phyloP scores from a whole-genome alignment of 805 yeast species.

The Barnettozyma sucrosica region DNA sequence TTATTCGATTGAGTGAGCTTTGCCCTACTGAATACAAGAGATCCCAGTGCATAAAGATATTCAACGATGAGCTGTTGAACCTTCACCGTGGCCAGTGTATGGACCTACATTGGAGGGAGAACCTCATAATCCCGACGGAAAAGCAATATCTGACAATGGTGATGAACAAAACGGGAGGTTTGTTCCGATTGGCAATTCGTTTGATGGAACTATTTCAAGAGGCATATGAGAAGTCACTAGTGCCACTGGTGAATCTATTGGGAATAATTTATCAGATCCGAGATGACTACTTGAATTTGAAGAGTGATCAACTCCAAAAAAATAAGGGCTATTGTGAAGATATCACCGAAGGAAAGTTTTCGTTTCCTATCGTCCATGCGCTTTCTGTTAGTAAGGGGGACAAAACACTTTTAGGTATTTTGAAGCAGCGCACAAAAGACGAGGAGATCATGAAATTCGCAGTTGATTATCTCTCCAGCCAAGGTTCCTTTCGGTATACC shows the following conservation, averaged over 20 bases:
- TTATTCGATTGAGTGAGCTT: constrained; percentile 30
- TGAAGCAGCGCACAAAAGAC: constrained; percentile 48
- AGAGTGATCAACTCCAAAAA: constrained; percentile 41
- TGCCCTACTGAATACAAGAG: neutral
- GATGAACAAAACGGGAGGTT: constrained; percentile 83
- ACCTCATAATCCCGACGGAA: constrained; percentile 49
- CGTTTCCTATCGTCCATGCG: constrained; percentile 78
- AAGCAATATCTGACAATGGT: constrained; percentile 74
- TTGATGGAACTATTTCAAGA: constrained; percentile 42
- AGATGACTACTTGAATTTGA: constrained; percentile 76
- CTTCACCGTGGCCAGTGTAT: constrained; percentile 87
- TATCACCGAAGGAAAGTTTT: constrained; percentile 81
- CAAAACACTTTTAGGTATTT: constrained; percentile 42
- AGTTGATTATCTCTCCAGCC: constrained; percentile 37
- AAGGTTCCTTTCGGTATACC: constrained; percentile 20
- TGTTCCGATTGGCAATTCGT: constrained; percentile 68
- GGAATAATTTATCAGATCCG: constrained; percentile 82
- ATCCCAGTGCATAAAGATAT: constrained; percentile 33
- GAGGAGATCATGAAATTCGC: constrained; percentile 44
- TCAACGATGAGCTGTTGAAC: constrained; percentile 69
- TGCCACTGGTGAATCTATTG: constrained; percentile 64
- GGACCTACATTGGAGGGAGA: constrained; percentile 86
- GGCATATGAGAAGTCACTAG: constrained; percentile 27
- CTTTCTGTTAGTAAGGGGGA: constrained; percentile 33
- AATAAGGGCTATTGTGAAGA: constrained; percentile 84